Conservation (phyloP, 2,329 filamentous ascomycete genomes). For the Chaetomiaceae sp. region DNA sequence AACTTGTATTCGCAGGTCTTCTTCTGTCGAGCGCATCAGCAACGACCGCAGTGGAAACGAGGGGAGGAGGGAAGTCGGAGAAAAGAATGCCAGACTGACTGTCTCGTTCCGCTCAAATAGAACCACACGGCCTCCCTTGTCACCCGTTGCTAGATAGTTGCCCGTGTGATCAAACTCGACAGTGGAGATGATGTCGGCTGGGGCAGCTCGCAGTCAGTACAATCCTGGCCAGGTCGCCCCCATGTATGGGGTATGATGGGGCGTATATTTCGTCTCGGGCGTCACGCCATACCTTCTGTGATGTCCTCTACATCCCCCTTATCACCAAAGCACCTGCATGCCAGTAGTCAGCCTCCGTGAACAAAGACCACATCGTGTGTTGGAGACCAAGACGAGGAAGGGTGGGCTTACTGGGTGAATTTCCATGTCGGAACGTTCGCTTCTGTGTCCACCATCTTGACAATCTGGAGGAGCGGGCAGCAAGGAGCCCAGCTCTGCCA, state of each 20-base stretch:
- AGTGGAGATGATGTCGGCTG: slow-evolving; percentile 87
- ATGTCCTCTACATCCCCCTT: slow-evolving; percentile 99
- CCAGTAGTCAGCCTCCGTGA: slow-evolving; percentile 15
- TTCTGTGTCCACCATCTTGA: slow-evolving; percentile 95
- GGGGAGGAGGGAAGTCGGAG: not conserved
- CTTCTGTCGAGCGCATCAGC: slow-evolving; percentile 61
- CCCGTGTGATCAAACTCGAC: slow-evolving; percentile 89
- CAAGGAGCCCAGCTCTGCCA: slow-evolving; percentile 29
- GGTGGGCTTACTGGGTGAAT: slow-evolving; percentile 85
- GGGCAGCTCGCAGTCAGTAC: slow-evolving; percentile 21
- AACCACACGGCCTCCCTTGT: slow-evolving; percentile 81
- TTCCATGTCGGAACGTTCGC: slow-evolving; percentile 96
- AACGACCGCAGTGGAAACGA: not conserved
- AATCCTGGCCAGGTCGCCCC: no score
- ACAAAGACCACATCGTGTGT: not conserved
- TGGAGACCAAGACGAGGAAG: slow-evolving; percentile 13
- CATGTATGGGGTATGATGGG: no score
- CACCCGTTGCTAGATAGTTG: slow-evolving; percentile 85
- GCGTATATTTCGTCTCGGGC: not conserved
- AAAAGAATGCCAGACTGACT: slow-evolving; percentile 49
- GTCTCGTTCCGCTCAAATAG: slow-evolving; percentile 94
- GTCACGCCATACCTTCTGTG: slow-evolving; percentile 70
- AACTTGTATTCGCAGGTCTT: slow-evolving; percentile 99
- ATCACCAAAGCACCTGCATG: slow-evolving; percentile 88
- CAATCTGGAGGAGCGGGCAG: slow-evolving; percentile 27